Percentiles rank a stretch among this genome's conserved stretches.
Conservation (phyloP, 768 basidiomycete species). For the Collybia sordida region DNA sequence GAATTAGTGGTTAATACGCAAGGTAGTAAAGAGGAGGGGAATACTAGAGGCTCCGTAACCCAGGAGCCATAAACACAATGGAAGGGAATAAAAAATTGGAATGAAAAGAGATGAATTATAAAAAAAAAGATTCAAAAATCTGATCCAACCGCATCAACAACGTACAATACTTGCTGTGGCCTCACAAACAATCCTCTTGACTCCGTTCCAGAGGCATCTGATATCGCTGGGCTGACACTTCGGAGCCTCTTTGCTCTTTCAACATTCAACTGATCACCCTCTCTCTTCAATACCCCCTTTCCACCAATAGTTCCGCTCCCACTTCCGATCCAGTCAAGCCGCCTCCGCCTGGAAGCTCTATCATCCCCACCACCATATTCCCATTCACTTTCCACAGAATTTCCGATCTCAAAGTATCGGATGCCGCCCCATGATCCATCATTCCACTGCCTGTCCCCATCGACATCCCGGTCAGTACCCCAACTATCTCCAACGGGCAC, state of each 20-base stretch:
- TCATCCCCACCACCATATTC: constrained; percentile 57
- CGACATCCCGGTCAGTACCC: constrained; percentile 21
- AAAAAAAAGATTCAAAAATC: constrained; percentile 43
- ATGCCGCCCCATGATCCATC: constrained; percentile 83
- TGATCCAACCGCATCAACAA: constrained; percentile 77
- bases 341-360: constrained; percentile 41
- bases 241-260: constrained; percentile 71
- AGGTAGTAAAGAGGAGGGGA: too few relatives aligned
- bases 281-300: constrained; percentile 35
- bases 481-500: constrained; percentile 57
- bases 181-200: constrained; percentile 79
- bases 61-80: not conserved
- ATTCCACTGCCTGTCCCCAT: constrained; percentile 76
- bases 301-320: constrained; percentile 22
- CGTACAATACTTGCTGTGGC: constrained; percentile 85
- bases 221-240: constrained; percentile 66
- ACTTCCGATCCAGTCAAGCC: constrained; percentile 33
- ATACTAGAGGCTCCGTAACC: too few relatives aligned
- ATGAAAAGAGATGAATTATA: not conserved
- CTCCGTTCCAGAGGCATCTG: constrained; percentile 51
- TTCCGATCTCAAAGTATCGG: constrained; percentile 79
- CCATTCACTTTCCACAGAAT: constrained; percentile 50
- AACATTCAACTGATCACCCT: constrained; percentile 43
- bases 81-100: not conserved
- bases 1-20: too few relatives aligned